Evolutionary conservation across 192 early-diverging fungal species (phyloP).

Genomic region (Linnemannia hyalina): DNA sequence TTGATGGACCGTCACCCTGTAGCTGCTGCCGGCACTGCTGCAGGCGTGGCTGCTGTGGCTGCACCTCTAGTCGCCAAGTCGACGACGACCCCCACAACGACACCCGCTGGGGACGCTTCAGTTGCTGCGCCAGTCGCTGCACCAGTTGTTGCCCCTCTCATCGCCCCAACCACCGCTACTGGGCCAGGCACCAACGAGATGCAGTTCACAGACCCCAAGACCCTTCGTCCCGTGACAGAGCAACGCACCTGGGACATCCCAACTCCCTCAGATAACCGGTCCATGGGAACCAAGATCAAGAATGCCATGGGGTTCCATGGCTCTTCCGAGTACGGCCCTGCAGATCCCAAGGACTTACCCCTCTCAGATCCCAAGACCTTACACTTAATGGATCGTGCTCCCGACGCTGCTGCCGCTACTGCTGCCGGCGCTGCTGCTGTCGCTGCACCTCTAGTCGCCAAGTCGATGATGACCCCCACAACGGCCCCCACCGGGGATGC

Average conservation of each 20-base stretch:
- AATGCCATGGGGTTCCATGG: not conserved
- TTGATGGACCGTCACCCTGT: not conserved
- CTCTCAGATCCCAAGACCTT: conserved; percentile 15
- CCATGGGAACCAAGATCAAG: conserved; percentile 13
- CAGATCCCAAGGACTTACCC: conserved; percentile 12
- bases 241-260: not conserved
- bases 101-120: too few relatives aligned
- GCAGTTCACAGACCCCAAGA: conserved; percentile 19
- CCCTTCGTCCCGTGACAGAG: not conserved
- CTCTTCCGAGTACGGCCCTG: conserved; percentile 18
- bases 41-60: not conserved
- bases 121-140: too few relatives aligned
- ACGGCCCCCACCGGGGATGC: not conserved
- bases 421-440: not conserved
- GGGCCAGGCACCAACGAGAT: not conserved
- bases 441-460: not conserved
- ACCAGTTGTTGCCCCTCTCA: not conserved
- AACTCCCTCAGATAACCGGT: not conserved
- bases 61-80: not conserved
- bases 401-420: not conserved
- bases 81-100: not conserved
- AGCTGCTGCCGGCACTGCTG: not conserved
- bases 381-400: not conserved
- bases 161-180: not conserved
- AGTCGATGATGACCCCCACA: not conserved